Conservation (phyloP, 768 basidiomycete genomes). For the Mycena chlorophos region DNA sequence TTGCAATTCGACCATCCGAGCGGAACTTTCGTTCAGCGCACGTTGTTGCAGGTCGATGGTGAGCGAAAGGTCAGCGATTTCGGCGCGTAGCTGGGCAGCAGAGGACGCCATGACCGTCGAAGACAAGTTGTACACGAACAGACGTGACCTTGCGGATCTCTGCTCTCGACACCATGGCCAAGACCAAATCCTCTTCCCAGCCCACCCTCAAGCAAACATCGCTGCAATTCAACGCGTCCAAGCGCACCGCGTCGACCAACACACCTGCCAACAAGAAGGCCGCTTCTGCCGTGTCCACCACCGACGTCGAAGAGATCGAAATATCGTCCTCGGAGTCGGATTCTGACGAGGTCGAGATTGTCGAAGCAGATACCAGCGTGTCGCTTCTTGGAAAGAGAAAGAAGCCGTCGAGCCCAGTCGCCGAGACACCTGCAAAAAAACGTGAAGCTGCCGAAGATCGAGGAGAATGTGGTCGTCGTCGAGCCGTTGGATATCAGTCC, state of each 20-base stretch:
- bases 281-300: constrained; percentile 20
- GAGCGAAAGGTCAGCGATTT: neutral
- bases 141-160: too few relatives aligned
- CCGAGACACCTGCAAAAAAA: neutral
- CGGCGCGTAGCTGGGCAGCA: neutral
- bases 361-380: constrained; percentile 1
- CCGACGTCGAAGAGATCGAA: constrained; percentile 10
- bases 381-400: neutral
- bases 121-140: neutral
- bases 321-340: neutral
- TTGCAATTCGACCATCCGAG: too few relatives aligned
- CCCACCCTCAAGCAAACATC: constrained; percentile 37
- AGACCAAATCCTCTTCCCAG: neutral
- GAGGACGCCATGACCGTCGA: neutral
- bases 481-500: constrained; percentile 44
- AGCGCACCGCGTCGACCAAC: constrained; percentile 39
- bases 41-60: neutral
- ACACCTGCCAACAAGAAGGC: constrained; percentile 27
- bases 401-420: neutral
- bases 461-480: constrained; percentile 7
- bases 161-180: too few relatives aligned
- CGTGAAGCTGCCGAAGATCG: neutral
- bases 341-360: constrained; percentile 12
- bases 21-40: neutral
- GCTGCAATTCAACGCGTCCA: constrained; percentile 46